Conservation (phyloP, 441 rosid species). For the Populus hybrid region DNA sequence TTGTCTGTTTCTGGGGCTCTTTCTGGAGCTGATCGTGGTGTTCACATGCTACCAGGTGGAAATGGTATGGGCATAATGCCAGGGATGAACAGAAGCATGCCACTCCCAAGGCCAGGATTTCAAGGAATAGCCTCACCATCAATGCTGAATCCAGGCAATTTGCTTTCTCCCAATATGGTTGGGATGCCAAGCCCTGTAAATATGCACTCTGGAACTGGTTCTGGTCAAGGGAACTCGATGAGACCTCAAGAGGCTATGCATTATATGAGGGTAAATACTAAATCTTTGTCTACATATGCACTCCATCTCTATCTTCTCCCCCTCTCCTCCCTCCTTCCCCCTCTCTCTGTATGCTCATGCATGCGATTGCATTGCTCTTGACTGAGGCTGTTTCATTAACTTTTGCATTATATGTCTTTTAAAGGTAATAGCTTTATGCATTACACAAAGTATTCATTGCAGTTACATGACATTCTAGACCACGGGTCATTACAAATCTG, state of each 20-base stretch:
- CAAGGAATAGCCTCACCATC: conserved; percentile 76
- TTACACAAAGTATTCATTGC: neutral
- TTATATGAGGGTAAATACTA: conserved; percentile 67
- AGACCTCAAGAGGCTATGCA: conserved; percentile 80
- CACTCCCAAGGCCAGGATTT: conserved; percentile 75
- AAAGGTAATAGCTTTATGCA: neutral
- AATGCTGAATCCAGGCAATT: conserved; percentile 57
- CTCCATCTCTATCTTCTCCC: neutral
- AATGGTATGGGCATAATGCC: conserved; percentile 66
- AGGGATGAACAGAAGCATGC: conserved; percentile 72
- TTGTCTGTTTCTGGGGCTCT: conserved; percentile 65
- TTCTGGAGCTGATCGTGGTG: conserved; percentile 71
- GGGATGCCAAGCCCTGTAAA: conserved; percentile 66
- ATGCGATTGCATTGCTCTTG: neutral
- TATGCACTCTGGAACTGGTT: conserved; percentile 64
- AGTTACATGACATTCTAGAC: neutral
- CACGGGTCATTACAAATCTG: neutral
- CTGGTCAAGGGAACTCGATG: conserved; percentile 72
- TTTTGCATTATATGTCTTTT: neutral
- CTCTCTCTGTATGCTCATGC: neutral
- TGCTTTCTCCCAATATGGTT: conserved; percentile 68
- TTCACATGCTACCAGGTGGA: conserved; percentile 65
- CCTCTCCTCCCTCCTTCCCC: neutral
- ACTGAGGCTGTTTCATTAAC: neutral
- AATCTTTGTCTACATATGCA: neutral